phyloP scores from a whole-genome alignment of 176 grass and related monocot species.

The Zea mays region DNA sequence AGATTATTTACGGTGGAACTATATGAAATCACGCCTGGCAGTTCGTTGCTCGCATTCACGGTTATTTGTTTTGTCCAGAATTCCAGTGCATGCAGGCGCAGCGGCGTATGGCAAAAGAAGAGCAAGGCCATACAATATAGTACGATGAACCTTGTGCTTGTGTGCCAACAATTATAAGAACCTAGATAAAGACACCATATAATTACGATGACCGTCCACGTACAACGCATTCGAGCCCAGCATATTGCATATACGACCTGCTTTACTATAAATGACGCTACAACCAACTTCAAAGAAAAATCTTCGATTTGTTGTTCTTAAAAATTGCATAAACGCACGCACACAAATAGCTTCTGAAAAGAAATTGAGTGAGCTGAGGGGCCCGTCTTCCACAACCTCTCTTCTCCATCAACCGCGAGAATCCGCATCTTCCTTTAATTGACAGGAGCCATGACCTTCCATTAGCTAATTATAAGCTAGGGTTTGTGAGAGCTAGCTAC shows the following conservation, averaged over 20 bases:
- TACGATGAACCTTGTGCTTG: neutral
- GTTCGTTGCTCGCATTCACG: too few species aligned
- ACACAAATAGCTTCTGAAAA: neutral
- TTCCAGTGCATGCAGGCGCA: too few species aligned
- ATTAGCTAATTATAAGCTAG: neutral
- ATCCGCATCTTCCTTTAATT: slow-evolving; percentile 32
- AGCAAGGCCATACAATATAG: too few species aligned
- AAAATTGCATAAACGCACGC: neutral
- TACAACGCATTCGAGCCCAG: slow-evolving; percentile 20
- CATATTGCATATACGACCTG: neutral
- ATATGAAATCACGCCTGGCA: too few species aligned
- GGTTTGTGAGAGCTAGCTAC: slow-evolving; percentile 11
- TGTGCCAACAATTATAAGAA: neutral
- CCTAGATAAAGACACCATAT: neutral
- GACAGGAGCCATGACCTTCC: neutral
- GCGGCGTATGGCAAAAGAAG: too few species aligned
- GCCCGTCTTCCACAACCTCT: slow-evolving; percentile 39
- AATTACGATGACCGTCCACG: slow-evolving; percentile 23
- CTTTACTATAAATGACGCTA: neutral
- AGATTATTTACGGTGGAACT: too few species aligned
- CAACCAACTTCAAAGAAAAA: neutral
- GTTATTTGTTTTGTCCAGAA: too few species aligned
- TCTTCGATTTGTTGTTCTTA: neutral
- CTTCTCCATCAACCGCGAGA: slow-evolving; percentile 17
- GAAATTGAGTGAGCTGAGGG: slow-evolving; percentile 7